Conservation (phyloP, 192 early-diverging fungal species). For the Spizellomyces sp. region DNA sequence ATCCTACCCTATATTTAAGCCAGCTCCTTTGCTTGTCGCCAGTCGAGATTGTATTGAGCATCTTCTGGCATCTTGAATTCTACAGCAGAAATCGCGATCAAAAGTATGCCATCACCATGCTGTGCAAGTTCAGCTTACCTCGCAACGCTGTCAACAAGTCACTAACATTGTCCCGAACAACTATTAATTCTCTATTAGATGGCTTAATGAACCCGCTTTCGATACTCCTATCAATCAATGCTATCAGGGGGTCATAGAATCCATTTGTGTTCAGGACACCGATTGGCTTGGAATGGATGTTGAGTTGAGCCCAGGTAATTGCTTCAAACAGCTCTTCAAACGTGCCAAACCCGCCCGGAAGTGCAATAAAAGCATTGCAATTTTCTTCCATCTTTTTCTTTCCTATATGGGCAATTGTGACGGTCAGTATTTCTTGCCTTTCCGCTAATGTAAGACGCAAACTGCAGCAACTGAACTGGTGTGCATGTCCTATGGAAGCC, state of each 20-base stretch:
- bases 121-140: not conserved
- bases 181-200: slow-evolving; percentile 53
- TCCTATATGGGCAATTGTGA: not conserved
- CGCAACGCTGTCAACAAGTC: slow-evolving; percentile 48
- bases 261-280: slow-evolving; percentile 75
- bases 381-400: slow-evolving; percentile 74
- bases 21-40: slow-evolving; percentile 8
- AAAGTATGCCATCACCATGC: not conserved
- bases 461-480: slow-evolving; percentile 41
- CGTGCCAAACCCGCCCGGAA: slow-evolving; percentile 84
- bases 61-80: slow-evolving; percentile 7
- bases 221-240: slow-evolving; percentile 65
- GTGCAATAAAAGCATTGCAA: slow-evolving; percentile 72
- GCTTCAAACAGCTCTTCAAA: slow-evolving; percentile 87
- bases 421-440: not conserved
- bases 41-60: slow-evolving; percentile 11
- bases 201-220: slow-evolving; percentile 65
- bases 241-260: slow-evolving; percentile 71
- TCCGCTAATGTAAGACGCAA: not conserved
- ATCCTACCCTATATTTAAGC: not conserved
- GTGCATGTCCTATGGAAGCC: slow-evolving; percentile 70
- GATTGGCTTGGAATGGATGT: slow-evolving; percentile 82
- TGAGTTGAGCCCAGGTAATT: slow-evolving; percentile 75
- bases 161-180: slow-evolving; percentile 59
- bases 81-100: slow-evolving; percentile 4